phyloP scores from a whole-genome alignment of 306 rosid genomes.

The Fragaria iinumae region DNA sequence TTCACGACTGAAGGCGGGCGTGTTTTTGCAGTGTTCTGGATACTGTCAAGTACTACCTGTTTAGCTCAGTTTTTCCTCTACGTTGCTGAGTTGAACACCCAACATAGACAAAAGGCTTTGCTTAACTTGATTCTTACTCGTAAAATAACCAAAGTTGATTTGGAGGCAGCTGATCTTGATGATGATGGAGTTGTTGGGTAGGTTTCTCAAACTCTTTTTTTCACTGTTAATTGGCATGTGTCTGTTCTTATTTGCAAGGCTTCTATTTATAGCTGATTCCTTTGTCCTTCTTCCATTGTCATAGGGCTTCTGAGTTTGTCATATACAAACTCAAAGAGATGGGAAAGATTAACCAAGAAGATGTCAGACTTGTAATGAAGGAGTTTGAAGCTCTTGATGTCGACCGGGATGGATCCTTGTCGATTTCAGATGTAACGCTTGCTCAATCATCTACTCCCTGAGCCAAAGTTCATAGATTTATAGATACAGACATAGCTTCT shows the following conservation, averaged over 20 bases:
- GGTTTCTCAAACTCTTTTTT: slow-evolving; percentile 19
- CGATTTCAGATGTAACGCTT: slow-evolving; percentile 56
- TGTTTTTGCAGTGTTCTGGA: slow-evolving; percentile 77
- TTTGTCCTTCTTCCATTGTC: neutral
- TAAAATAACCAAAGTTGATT: slow-evolving; percentile 47
- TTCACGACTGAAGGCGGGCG: slow-evolving; percentile 77
- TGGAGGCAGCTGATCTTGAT: slow-evolving; percentile 89
- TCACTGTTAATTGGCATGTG: neutral
- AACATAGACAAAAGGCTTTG: slow-evolving; percentile 53
- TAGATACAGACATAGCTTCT: neutral
- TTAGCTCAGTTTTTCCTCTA: slow-evolving; percentile 79
- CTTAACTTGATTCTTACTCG: slow-evolving; percentile 64
- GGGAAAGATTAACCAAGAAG: slow-evolving; percentile 86
- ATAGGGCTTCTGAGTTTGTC: slow-evolving; percentile 73
- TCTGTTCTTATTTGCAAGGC: slow-evolving; percentile 1
- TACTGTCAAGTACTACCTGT: slow-evolving; percentile 57
- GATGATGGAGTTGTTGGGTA: slow-evolving; percentile 65
- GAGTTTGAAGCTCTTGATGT: slow-evolving; percentile 84
- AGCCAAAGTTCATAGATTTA: neutral
- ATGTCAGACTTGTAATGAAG: slow-evolving; percentile 61
- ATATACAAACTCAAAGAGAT: slow-evolving; percentile 79
- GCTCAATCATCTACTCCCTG: slow-evolving; percentile 43
- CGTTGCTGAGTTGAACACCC: slow-evolving; percentile 67
- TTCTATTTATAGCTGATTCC: neutral
- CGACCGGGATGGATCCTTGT: slow-evolving; percentile 76